phyloP scores from a whole-genome alignment of 192 early-diverging fungal species.

The Mortierella claussenii region DNA sequence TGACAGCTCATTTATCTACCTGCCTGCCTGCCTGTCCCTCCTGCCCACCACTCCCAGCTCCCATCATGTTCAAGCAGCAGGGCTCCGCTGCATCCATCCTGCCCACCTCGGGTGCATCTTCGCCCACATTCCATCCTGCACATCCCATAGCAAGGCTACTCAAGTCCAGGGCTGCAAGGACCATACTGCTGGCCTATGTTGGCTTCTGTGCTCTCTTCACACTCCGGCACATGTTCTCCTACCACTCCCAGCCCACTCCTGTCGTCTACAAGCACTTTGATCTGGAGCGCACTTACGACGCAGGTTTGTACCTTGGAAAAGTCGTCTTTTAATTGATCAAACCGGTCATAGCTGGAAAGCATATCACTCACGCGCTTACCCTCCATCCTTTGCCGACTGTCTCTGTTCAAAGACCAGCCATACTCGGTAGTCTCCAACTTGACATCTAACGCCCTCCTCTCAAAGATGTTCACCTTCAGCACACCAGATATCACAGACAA shows the following conservation, averaged over 20 bases:
- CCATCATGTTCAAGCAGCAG: no score
- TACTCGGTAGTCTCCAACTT: slow-evolving; percentile 44
- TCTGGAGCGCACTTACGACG: slow-evolving; percentile 28
- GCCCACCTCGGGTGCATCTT: slow-evolving; percentile 25
- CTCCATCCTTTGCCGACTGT: no score
- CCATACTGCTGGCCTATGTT: slow-evolving; percentile 31
- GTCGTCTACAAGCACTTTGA: slow-evolving; percentile 34
- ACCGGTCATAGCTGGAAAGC: no score
- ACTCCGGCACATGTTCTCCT: slow-evolving; percentile 30
- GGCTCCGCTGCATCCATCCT: slow-evolving; percentile 10
- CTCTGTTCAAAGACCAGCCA: slow-evolving; percentile 10
- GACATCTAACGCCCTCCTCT: slow-evolving; percentile 26
- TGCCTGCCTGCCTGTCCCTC: not conserved
- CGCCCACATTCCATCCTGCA: slow-evolving; percentile 16
- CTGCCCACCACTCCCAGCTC: not conserved
- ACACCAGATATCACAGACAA: slow-evolving; percentile 41
- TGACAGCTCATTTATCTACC: no score
- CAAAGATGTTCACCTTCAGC: slow-evolving; percentile 52
- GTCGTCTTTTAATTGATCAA: no score
- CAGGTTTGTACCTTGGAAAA: slow-evolving; percentile 5
- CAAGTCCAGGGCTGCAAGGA: slow-evolving; percentile 23
- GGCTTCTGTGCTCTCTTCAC: slow-evolving; percentile 44
- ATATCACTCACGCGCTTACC: not conserved
- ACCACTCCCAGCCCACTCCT: slow-evolving; percentile 15
- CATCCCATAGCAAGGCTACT: slow-evolving; percentile 6